Evolutionary conservation across 1,284 basidiomycete species (phyloP).

Genomic region (Moniliophthora roreri): DNA sequence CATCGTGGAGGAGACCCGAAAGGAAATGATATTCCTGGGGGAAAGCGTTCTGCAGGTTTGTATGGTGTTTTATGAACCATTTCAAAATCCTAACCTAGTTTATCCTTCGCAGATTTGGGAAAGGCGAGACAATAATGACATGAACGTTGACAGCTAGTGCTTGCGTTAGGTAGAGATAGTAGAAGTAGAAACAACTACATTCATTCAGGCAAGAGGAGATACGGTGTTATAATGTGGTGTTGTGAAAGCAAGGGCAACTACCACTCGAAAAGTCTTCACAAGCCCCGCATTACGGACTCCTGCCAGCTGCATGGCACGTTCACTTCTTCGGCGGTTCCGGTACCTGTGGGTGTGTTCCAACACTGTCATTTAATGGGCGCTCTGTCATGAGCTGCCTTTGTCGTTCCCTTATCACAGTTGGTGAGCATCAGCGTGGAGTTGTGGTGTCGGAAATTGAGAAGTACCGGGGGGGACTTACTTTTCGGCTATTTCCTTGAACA

Average conservation of each 20-base stretch:
- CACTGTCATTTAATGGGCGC: too few species aligned
- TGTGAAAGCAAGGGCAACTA: too few species aligned
- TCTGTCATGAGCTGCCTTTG: too few species aligned
- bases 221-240: too few species aligned
- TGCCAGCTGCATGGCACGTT: background rate
- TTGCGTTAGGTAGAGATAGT: background rate
- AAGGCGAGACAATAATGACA: slow-evolving; percentile 39
- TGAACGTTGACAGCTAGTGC: slow-evolving; percentile 29
- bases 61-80: background rate
- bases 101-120: slow-evolving; percentile 64
- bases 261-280: too few species aligned
- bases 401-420: too few species aligned
- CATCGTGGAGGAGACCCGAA: slow-evolving; percentile 92
- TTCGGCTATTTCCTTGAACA: slow-evolving; percentile 22
- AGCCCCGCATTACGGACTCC: background rate
- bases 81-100: background rate
- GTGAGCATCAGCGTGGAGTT: too few species aligned
- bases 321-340: too few species aligned
- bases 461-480: background rate
- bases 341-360: too few species aligned
- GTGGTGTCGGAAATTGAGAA: too few species aligned
- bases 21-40: slow-evolving; percentile 97
- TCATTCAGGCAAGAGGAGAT: too few species aligned
- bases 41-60: slow-evolving; percentile 92
- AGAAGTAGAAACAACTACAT: background rate